Evolutionary conservation across 2,329 filamentous ascomycete species (phyloP), one percentile per base, ranked within the genome.

Genomic region (Aspergillus flavus): DNA sequence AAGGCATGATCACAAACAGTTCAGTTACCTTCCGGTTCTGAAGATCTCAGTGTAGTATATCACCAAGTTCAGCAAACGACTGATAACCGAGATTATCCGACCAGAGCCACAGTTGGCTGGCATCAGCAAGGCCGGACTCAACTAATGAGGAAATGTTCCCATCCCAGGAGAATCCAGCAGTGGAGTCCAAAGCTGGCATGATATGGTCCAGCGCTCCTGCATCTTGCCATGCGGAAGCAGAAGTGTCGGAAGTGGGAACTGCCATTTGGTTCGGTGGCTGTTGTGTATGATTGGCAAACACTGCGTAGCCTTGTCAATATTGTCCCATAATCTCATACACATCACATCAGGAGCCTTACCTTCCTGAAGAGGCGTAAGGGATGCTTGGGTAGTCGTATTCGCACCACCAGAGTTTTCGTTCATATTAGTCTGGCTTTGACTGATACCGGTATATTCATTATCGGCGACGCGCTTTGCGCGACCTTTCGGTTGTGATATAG

Each of bases 41-140:
- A 21, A 21, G n/a, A 21, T 23, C 16, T 57, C 19, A 57, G 16
- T 23, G 39, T 16, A 32, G 28, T 28, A 45, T 45, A n/a, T 57
- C 41, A 32, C 55, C 28, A 12, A 57, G 55, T n/a, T 57, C 55
- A 41, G 55, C 34, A 43, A 43, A 57, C 1, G 55, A 45, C 26
- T 57, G 55, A 30, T 57, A 57, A 7, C 41, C 55, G 1, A 57
- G 36, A 21, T 45, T 45, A 41, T 57, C 39, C 0, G 55, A 57
- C 55, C 55, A 57, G 6, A 57, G 55, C 55, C 55, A 57, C 16
- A 57, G 14, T 12, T 57, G 55, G 23, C 55, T 57, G 9, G 55
- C 55, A 12, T 57, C 55, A 7, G 39, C 55, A 45, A 57, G 55
- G 19, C 55, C 55, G 7, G 55, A 36, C 4, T 57, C 55, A 10